Evolutionary conservation across 768 basidiomycete species (phyloP).

Genomic region (Amyloporia xantha): DNA sequence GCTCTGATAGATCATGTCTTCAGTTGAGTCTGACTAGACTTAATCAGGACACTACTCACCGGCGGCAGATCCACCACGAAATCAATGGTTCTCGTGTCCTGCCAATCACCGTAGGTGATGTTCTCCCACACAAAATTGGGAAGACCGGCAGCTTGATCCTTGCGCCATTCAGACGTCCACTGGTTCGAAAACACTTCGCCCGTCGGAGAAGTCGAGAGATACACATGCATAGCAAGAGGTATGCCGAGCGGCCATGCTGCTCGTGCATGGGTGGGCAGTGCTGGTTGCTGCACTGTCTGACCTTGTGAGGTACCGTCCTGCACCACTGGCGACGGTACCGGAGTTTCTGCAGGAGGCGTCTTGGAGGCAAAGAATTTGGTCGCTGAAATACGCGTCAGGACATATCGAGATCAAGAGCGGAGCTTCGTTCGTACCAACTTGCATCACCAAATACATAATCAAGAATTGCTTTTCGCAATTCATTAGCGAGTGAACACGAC

Average conservation of each 20-base stretch:
- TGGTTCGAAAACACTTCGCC: slow-evolving; percentile 53
- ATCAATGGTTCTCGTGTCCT: slow-evolving; percentile 48
- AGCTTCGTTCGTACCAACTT: slow-evolving; percentile 43
- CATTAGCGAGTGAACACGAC: slow-evolving; percentile 1
- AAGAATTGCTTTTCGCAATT: slow-evolving; percentile 52
- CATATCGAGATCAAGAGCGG: neutral
- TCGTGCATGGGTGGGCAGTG: slow-evolving; percentile 45
- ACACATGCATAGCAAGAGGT: slow-evolving; percentile 63
- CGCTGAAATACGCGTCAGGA: slow-evolving; percentile 26
- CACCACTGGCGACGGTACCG: slow-evolving; percentile 21
- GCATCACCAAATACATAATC: slow-evolving; percentile 57
- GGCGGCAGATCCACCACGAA: slow-evolving; percentile 61
- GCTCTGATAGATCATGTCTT: slow-evolving; percentile 39
- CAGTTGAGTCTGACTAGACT: neutral
- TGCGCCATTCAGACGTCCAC: slow-evolving; percentile 44
- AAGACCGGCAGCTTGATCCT: slow-evolving; percentile 42
- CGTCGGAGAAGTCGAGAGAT: slow-evolving; percentile 59
- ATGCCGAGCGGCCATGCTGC: slow-evolving; percentile 59
- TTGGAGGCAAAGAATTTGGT: slow-evolving; percentile 36
- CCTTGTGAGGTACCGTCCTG: slow-evolving; percentile 6
- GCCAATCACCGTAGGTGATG: slow-evolving; percentile 73
- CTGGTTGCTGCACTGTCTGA: slow-evolving; percentile 36
- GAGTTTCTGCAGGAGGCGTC: slow-evolving; percentile 27
- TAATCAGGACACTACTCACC: slow-evolving; percentile 33
- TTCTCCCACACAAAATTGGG: slow-evolving; percentile 74